phyloP scores from a whole-genome alignment of 805 yeast species.

The Candida adriatica region DNA sequence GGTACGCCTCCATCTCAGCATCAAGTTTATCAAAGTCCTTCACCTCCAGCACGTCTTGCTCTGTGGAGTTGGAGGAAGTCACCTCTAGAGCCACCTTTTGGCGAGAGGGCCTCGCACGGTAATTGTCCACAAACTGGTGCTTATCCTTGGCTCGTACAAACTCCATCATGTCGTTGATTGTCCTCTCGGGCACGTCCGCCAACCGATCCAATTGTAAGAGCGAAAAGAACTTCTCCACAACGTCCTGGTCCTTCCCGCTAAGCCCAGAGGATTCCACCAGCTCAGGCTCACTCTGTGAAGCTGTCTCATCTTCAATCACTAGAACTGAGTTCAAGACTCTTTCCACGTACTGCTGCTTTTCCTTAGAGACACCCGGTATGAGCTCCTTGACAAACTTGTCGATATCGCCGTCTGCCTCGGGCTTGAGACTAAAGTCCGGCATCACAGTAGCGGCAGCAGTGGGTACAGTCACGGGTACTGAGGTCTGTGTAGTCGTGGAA shows the following conservation, averaged over 20 bases:
- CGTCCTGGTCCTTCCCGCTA: conserved; percentile 6
- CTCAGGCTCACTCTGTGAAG: not conserved
- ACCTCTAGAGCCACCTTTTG: conserved; percentile 10
- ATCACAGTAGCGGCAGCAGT: too few species aligned
- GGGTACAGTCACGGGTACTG: too few species aligned
- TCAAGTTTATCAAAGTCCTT: not conserved
- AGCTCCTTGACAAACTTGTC: conserved; percentile 4
- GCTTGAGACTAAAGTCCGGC: too few species aligned
- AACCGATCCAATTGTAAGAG: conserved; percentile 9
- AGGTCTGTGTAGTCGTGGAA: not conserved
- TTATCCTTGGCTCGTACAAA: conserved; percentile 10
- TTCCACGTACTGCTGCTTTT: conserved; percentile 1
- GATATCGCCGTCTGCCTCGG: conserved; percentile 3
- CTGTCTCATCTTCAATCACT: conserved; percentile 1
- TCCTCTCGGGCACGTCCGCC: conserved; percentile 8
- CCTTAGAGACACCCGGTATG: conserved; percentile 3
- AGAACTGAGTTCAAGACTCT: conserved; percentile 9
- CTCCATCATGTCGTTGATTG: conserved; percentile 7
- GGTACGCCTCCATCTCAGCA: not conserved
- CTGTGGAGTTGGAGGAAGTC: conserved; percentile 1
- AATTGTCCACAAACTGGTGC: conserved; percentile 11
- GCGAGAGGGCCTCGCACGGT: conserved; percentile 8
- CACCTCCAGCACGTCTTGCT: not conserved
- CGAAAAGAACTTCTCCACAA: conserved; percentile 7
- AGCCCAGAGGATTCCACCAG: conserved; percentile 3